Evolutionary conservation across 1,284 basidiomycete genomes (phyloP).

Genomic region (Tetrapyrgos nigripes): DNA sequence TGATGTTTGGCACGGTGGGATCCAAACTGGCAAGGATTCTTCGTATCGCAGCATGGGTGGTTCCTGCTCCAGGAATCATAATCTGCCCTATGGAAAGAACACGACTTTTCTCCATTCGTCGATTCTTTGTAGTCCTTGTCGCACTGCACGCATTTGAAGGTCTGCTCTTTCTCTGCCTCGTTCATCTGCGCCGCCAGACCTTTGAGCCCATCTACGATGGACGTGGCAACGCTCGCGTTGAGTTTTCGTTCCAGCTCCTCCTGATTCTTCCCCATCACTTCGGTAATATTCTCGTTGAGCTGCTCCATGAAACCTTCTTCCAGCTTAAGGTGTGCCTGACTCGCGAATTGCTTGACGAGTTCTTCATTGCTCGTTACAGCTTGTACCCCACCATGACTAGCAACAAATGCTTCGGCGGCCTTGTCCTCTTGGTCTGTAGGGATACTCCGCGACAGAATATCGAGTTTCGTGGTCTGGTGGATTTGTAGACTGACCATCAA

Average conservation of each 20-base stretch:
- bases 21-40: conserved; percentile 39
- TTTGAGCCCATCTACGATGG: conserved; percentile 40
- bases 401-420: conserved; percentile 38
- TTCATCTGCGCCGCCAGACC: conserved; percentile 36
- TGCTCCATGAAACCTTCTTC: conserved; percentile 44
- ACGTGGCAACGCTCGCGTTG: conserved; percentile 35
- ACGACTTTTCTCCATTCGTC: conserved; percentile 41
- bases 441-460: conserved; percentile 36
- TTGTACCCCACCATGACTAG: conserved; percentile 38
- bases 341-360: conserved; percentile 42
- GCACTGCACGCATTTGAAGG: conserved; percentile 43
- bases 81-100: conserved; percentile 41
- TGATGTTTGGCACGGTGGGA: conserved; percentile 40
- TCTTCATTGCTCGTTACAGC: conserved; percentile 36
- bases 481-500: conserved; percentile 47
- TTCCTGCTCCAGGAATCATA: conserved; percentile 38
- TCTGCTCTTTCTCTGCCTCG: conserved; percentile 40
- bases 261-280: conserved; percentile 37
- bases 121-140: conserved; percentile 40
- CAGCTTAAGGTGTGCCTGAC: conserved; percentile 37
- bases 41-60: conserved; percentile 39
- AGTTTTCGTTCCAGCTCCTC: conserved; percentile 37
- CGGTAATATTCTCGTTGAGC: conserved; percentile 37
- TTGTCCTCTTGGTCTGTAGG: conserved; percentile 42
- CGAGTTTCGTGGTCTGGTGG: conserved; percentile 41